A percentile compares a stretch with the other conserved stretches of the same genome.
Conservation (phyloP, 768 basidiomycete species). For the Kwoniella sp. region DNA sequence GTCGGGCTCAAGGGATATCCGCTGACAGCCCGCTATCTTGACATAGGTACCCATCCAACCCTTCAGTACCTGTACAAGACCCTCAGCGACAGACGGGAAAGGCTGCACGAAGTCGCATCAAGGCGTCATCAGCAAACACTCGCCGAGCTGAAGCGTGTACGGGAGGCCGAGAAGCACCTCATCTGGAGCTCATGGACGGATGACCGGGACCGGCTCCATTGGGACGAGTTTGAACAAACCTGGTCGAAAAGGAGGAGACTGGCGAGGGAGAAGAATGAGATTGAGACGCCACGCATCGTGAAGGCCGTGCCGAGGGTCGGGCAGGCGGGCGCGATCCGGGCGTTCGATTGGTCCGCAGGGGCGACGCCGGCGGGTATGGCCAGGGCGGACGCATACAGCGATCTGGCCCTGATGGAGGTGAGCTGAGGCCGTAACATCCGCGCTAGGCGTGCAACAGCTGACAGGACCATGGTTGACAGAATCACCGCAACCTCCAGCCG, state of each 20-base stretch:
- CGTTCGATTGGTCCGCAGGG: constrained; percentile 40
- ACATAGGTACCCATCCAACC: constrained; percentile 78
- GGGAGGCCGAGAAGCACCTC: constrained; percentile 66
- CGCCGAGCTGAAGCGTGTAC: constrained; percentile 60
- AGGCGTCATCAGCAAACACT: constrained; percentile 67
- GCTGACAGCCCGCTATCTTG: neutral
- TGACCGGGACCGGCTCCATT: constrained; percentile 72
- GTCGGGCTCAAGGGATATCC: neutral
- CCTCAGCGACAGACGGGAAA: constrained; percentile 70
- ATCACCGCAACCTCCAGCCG: constrained; percentile 15
- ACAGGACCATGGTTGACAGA: constrained; percentile 1
- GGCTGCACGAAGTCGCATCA: constrained; percentile 74
- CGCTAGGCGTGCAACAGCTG: neutral
- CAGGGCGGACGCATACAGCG: constrained; percentile 28
- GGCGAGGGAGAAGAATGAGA: constrained; percentile 74
- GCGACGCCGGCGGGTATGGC: constrained; percentile 29
- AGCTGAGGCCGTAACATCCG: constrained; percentile 10
- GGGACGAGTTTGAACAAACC: constrained; percentile 81
- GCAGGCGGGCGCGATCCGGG: constrained; percentile 16
- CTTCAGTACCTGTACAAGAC: constrained; percentile 74
- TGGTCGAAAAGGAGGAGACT: constrained; percentile 78
- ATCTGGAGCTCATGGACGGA: constrained; percentile 90
- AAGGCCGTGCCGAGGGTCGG: constrained; percentile 38
- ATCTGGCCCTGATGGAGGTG: constrained; percentile 45
- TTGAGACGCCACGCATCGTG: constrained; percentile 68